Conservation (phyloP, 139 green algal genomes). For the Asterochloris sp. region DNA sequence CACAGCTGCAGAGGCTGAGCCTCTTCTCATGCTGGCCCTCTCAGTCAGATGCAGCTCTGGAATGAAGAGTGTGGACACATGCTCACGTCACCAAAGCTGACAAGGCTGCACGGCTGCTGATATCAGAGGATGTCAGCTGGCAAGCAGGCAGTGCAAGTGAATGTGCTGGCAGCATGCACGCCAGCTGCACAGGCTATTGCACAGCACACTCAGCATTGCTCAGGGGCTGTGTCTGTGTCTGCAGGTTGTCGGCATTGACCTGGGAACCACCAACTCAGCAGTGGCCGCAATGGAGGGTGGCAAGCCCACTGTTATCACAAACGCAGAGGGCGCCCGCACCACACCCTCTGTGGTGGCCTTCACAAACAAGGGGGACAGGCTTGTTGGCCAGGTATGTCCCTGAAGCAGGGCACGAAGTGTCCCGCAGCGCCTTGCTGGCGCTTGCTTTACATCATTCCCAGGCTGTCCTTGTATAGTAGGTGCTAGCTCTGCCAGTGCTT, state of each 20-base stretch:
- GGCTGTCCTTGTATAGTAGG: background rate
- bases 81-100: background rate
- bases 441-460: background rate
- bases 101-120: background rate
- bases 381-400: constrained; percentile 86
- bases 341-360: constrained; percentile 98
- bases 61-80: background rate
- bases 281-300: constrained; percentile 91
- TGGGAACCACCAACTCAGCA: constrained; percentile 84
- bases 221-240: background rate
- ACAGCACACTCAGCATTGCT: background rate
- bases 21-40: background rate
- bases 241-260: constrained; percentile 60
- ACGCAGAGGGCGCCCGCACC: constrained; percentile 94
- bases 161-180: too few species aligned
- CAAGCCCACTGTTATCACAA: constrained; percentile 97
- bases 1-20: background rate
- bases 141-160: too few species aligned
- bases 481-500: background rate
- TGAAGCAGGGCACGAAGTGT: background rate
- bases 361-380: constrained; percentile 88
- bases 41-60: background rate
- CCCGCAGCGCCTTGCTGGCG: background rate
- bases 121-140: too few species aligned
- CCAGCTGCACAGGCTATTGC: too few species aligned